Percentiles rank a stretch among this genome's conserved stretches.
phyloP scores from a whole-genome alignment of 495 filamentous ascomycete species.

The Penicillium arizonense region DNA sequence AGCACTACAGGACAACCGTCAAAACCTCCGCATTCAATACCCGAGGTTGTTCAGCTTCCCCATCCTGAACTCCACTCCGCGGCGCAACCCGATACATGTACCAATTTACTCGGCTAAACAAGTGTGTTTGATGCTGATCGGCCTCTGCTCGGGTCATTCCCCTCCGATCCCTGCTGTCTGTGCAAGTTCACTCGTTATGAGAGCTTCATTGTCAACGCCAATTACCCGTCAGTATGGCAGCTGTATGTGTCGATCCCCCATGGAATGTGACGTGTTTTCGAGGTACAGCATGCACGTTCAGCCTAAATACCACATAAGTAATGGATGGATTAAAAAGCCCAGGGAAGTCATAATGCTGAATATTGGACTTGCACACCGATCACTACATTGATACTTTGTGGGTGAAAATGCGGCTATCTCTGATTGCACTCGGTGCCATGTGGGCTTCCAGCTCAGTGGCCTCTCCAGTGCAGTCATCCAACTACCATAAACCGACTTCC shows the following conservation, averaged over 20 bases:
- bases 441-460: not conserved
- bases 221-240: not conserved
- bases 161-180: not conserved
- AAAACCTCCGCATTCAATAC: not conserved
- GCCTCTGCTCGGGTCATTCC: not conserved
- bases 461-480: not conserved
- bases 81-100: not conserved
- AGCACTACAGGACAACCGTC: not conserved
- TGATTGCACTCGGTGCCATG: not conserved
- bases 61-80: not conserved
- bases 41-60: too few relatives aligned
- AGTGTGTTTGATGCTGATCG: not conserved
- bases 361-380: not conserved
- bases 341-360: not conserved
- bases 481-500: conserved; percentile 17
- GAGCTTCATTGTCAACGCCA: not conserved
- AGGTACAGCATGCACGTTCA: not conserved
- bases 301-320: not conserved
- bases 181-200: not conserved
- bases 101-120: not conserved
- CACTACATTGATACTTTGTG: not conserved
- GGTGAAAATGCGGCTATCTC: conserved; percentile 7
- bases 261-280: not conserved
- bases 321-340: not conserved
- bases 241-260: conserved; percentile 4